phyloP scores from a whole-genome alignment of 164 flowering plant genomes.

The Magnolia kwangsiensis region DNA sequence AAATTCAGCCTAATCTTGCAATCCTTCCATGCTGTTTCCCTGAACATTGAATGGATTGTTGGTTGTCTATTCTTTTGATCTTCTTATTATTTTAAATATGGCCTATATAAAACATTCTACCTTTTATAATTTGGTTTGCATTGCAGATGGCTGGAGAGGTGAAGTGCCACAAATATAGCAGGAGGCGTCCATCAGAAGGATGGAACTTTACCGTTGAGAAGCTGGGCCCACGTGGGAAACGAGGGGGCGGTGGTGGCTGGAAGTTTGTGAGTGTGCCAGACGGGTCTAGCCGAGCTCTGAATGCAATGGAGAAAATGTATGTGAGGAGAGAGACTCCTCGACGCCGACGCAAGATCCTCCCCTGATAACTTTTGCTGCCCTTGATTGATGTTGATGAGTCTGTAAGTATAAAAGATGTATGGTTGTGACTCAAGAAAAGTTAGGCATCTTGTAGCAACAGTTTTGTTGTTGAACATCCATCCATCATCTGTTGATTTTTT shows the following conservation, averaged over 20 bases:
- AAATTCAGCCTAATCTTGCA: too few relatives aligned
- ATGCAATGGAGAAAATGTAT: conserved; percentile 84
- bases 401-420: not conserved
- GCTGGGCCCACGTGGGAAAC: conserved; percentile 68
- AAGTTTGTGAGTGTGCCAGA: conserved; percentile 82
- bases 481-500: not conserved
- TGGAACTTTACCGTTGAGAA: conserved; percentile 88
- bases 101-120: not conserved
- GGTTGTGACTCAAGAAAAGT: not conserved
- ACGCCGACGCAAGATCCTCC: conserved; percentile 61
- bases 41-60: not conserved
- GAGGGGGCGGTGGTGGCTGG: conserved; percentile 90
- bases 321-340: conserved; percentile 75
- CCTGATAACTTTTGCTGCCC: conserved; percentile 14
- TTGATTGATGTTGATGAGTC: not conserved
- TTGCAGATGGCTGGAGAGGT: conserved; percentile 81
- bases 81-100: not conserved
- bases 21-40: too few relatives aligned
- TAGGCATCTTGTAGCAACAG: not conserved
- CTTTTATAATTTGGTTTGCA: not conserved
- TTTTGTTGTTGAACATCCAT: not conserved
- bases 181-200: conserved; percentile 69
- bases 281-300: conserved; percentile 81
- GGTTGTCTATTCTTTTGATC: not conserved
- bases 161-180: conserved; percentile 78